phyloP scores from a whole-genome alignment of 345 rosid genomes.

The Linum lewisii region DNA sequence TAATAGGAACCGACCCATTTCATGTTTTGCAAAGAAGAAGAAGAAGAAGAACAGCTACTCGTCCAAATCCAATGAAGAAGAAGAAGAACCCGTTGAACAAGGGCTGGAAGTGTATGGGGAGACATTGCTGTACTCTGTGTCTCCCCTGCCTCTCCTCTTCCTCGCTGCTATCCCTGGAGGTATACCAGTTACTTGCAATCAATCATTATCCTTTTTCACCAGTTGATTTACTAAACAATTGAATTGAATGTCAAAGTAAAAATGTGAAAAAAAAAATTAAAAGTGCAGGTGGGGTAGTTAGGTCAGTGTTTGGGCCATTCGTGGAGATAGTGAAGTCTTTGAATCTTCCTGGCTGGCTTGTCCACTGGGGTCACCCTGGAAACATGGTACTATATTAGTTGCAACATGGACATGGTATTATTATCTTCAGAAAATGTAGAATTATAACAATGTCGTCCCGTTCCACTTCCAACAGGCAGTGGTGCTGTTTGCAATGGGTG shows the following conservation, averaged over 20 bases:
- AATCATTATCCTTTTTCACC: background rate
- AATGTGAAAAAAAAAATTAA: background rate
- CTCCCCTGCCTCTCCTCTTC: conserved; percentile 55
- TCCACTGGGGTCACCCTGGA: conserved; percentile 96
- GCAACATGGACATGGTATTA: no score
- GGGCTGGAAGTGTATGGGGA: conserved; percentile 24
- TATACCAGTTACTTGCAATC: conserved; percentile 5
- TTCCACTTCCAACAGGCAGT: no score
- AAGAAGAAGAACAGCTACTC: conserved; percentile 18
- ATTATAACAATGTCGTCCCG: no score
- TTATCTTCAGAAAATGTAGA: no score
- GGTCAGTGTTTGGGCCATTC: conserved; percentile 58
- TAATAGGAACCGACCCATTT: conserved; percentile 9
- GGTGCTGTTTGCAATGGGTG: conserved; percentile 96
- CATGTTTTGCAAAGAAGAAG: conserved; percentile 21
- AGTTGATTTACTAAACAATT: background rate
- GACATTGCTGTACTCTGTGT: conserved; percentile 55
- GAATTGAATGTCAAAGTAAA: background rate
- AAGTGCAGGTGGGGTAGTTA: conserved; percentile 55
- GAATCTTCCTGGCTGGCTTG: conserved; percentile 83
- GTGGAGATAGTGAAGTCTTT: conserved; percentile 68
- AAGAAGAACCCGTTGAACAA: conserved; percentile 8
- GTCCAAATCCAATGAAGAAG: background rate
- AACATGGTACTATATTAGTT: conserved; percentile 65
- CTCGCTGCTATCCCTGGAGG: conserved; percentile 88